phyloP scores from a whole-genome alignment of 106 monocot genomes.

The Chionographis japonica region DNA sequence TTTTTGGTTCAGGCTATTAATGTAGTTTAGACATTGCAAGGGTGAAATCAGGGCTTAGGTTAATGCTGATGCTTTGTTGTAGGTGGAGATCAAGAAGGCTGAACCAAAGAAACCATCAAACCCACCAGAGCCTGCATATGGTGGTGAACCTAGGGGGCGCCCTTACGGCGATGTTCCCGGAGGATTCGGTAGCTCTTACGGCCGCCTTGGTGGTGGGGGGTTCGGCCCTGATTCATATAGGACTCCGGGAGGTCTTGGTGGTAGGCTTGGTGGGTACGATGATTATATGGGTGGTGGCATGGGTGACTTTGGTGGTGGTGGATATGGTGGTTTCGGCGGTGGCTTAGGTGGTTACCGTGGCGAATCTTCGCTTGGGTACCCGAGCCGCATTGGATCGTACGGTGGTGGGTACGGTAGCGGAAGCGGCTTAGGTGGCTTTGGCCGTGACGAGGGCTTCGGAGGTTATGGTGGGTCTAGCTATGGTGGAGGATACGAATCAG shows the following conservation, averaged over 20 bases:
- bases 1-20: too few species aligned
- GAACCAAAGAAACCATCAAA: constrained; percentile 92
- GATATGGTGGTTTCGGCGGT: constrained; percentile 57
- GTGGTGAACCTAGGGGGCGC: constrained; percentile 47
- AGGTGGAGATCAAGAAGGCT: constrained; percentile 99
- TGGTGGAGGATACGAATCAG: constrained; percentile 72
- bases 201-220: constrained; percentile 45
- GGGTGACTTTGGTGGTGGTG: constrained; percentile 48
- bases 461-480: constrained; percentile 61
- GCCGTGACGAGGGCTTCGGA: constrained; percentile 48
- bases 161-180: constrained; percentile 45
- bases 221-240: constrained; percentile 42
- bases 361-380: constrained; percentile 62
- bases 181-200: constrained; percentile 47
- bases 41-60: too few species aligned
- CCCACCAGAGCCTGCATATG: constrained; percentile 37
- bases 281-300: constrained; percentile 30
- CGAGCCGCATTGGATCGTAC: constrained; percentile 54
- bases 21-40: too few species aligned
- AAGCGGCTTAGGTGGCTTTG: constrained; percentile 27
- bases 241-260: constrained; percentile 36
- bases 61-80: constrained; percentile 7
- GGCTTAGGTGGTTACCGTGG: constrained; percentile 54
- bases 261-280: constrained; percentile 48
- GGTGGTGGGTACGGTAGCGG: constrained; percentile 44